Evolutionary conservation across 2,329 filamentous ascomycete species (phyloP).

Genomic region (Ophiostoma sp.): DNA sequence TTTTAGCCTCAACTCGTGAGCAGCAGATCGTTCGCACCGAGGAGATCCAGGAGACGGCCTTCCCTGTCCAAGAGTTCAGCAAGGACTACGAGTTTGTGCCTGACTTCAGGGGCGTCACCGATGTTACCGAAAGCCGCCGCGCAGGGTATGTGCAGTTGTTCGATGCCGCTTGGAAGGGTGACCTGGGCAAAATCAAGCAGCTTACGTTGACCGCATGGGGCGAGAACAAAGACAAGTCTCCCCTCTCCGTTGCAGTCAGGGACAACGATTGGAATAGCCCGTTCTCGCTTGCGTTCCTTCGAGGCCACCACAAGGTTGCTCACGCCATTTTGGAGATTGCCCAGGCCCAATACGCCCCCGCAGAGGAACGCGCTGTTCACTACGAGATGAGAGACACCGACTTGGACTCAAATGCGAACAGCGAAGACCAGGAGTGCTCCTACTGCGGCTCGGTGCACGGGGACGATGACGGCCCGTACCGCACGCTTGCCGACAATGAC

Average conservation of each 20-base stretch:
- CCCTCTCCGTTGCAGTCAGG: conserved; percentile 57
- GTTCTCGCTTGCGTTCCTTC: conserved; percentile 63
- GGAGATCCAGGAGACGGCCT: neutral
- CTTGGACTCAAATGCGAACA: neutral
- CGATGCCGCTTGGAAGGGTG: conserved; percentile 67
- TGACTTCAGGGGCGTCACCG: conserved; percentile 47
- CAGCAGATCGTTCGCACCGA: neutral
- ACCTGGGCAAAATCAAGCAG: conserved; percentile 59
- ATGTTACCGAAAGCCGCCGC: conserved; percentile 50
- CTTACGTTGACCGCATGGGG: conserved; percentile 59
- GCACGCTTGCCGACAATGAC: conserved; percentile 57
- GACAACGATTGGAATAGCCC: conserved; percentile 51
- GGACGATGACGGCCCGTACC: conserved; percentile 39
- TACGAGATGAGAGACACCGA: neutral
- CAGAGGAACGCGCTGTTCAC: conserved; percentile 37
- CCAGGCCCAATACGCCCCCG: conserved; percentile 59
- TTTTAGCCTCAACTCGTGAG: neutral
- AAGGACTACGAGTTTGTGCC: conserved; percentile 45
- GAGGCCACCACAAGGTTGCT: conserved; percentile 60
- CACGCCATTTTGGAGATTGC: conserved; percentile 64
- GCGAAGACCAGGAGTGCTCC: conserved; percentile 29
- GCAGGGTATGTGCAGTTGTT: conserved; percentile 62
- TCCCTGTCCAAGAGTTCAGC: conserved; percentile 2
- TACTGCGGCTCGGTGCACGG: conserved; percentile 25
- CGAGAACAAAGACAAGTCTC: conserved; percentile 46